phyloP scores from a whole-genome alignment of 306 rosid genomes.

The Trifolium pratense region DNA sequence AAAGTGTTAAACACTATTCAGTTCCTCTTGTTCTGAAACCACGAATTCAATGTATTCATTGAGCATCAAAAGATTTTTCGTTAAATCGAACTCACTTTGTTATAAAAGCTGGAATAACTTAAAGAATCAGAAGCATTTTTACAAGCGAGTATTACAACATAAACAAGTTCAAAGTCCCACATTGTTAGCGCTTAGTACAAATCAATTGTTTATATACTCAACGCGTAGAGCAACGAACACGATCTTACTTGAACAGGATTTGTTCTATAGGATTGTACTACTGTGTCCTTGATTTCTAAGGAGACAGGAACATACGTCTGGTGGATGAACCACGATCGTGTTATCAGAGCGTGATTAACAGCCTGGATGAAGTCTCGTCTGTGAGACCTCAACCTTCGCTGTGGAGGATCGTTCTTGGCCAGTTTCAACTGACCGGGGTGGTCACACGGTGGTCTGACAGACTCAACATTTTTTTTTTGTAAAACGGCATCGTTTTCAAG shows the following conservation, averaged over 20 bases:
- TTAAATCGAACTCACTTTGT: too few relatives aligned
- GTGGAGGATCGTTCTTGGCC: not conserved
- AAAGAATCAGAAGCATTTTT: too few relatives aligned
- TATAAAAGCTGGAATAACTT: too few relatives aligned
- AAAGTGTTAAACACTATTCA: too few relatives aligned
- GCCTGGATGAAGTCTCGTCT: not conserved
- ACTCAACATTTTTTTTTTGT: too few relatives aligned
- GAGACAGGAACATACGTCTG: not conserved
- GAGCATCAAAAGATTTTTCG: too few relatives aligned
- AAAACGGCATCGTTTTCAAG: too few relatives aligned
- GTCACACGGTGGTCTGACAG: too few relatives aligned
- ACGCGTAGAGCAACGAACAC: accelerated
- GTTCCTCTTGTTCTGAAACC: too few relatives aligned
- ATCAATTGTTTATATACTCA: not conserved
- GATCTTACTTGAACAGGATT: constrained; percentile 12
- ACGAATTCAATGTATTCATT: too few relatives aligned
- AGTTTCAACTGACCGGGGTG: too few relatives aligned
- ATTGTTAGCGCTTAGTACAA: not conserved
- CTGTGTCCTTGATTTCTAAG: not conserved
- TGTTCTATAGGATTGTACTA: constrained; percentile 1
- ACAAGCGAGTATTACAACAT: too few relatives aligned
- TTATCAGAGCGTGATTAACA: not conserved
- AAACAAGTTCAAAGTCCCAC: not conserved
- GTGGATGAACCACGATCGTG: not conserved
- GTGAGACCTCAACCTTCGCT: not conserved